Evolutionary conservation across 1,284 basidiomycete species (phyloP).

Genomic region (Cryptococcus amylolentus): DNA sequence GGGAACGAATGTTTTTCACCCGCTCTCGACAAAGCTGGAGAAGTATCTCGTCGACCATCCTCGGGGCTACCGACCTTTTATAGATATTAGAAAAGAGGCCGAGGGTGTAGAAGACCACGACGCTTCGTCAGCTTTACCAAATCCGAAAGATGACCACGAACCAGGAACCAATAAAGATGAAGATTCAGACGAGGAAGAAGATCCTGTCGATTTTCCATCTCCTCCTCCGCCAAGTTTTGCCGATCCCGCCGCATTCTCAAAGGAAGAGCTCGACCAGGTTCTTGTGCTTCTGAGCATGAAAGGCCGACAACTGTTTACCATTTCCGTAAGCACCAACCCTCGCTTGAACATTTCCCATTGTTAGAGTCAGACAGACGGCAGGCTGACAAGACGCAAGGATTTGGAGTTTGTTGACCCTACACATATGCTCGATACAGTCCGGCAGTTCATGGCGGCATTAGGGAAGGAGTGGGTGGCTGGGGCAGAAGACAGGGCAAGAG

Average conservation of each 20-base stretch:
- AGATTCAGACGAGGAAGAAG: constrained; percentile 11
- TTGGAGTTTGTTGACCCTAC: constrained; percentile 22
- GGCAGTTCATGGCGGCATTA: constrained; percentile 36
- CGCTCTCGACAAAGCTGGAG: constrained; percentile 62
- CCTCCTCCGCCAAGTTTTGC: constrained; percentile 43
- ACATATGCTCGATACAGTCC: constrained; percentile 13
- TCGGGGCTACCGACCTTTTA: constrained; percentile 43
- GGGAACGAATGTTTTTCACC: constrained; percentile 74
- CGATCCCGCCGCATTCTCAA: constrained; percentile 21
- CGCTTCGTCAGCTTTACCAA: constrained; percentile 3
- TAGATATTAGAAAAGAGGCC: constrained; percentile 15
- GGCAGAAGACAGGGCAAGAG: not conserved
- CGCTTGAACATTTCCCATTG: not conserved
- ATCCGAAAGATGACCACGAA: not conserved
- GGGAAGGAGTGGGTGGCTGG: constrained; percentile 27
- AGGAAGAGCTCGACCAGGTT: constrained; percentile 22
- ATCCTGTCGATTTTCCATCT: constrained; percentile 12
- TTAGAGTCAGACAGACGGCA: not conserved
- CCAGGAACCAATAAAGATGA: not conserved
- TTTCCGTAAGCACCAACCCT: constrained; percentile 17
- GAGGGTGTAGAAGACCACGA: not conserved
- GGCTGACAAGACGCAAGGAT: constrained; percentile 11
- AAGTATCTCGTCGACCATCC: constrained; percentile 59
- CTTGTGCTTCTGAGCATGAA: constrained; percentile 23
- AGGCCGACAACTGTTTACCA: constrained; percentile 11